Base-by-base conservation (phyloP, 2,329 filamentous ascomycete genomes). In the Aspergillus neotritici region DNA sequence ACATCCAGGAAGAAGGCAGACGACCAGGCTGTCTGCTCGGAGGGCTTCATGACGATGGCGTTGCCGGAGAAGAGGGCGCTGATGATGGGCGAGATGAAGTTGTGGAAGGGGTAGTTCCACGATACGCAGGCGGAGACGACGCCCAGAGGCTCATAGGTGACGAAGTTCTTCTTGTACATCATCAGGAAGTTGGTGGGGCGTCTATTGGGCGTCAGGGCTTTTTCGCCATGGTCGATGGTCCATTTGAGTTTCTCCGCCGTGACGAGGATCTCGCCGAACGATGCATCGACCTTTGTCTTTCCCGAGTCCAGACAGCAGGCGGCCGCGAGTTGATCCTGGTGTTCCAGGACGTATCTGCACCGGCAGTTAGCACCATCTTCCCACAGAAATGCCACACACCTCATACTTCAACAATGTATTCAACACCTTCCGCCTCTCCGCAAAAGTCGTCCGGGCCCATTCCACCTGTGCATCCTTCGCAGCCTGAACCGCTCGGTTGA, bases 41-140 rank as follows among this genome's bases (percentile, higher is more conserved):
- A 95, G 37, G 86, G 87, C 71, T 98, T 98, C 65, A 97, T 85
- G 33, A 98, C 75, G 52, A 97, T 84, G 40, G 82, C 87, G 62
- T 97, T 96, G 36, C 93, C 93, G 11, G 90, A 78, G 63, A 97
- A 97, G 39, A 97, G 77, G 12, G 87, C 83, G 53, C 87, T 90
- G 62, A 97, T 94, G 53, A 96, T 79, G 11, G 91, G 93, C 0
- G 87, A 88, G 36, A 97, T 80, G 50, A 97, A 75, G 68, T 98
- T 98, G 71, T 98, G 93, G 67, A 97, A 94, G 34, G 87, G 83
- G 63, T 89, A 97, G 72, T 98, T 98, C 93, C 93, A 98, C 62
- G 86, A 93, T 34, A 98, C 88, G 40, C 91, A 84, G 13, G 93
- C 91, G 9, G 88, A 84, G 5, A 98, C 87, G 30, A 98, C 88